A percentile compares a stretch with the other conserved stretches of the same genome.
phyloP scores from a whole-genome alignment of 2,329 filamentous ascomycete genomes.

The Epichloe scottii region DNA sequence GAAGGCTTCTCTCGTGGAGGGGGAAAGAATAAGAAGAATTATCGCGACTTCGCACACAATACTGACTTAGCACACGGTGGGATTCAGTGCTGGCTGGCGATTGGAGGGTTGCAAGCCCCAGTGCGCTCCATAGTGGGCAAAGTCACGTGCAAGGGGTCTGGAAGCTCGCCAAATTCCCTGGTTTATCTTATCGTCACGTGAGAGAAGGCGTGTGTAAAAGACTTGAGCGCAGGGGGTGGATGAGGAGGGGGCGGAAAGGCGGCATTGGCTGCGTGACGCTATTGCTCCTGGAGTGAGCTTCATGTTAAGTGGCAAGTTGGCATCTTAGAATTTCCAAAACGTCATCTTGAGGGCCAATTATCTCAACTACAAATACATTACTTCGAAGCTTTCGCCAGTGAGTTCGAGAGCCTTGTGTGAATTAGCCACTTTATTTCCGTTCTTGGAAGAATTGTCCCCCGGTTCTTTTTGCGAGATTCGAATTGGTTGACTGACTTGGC shows the following conservation, averaged over 20 bases:
- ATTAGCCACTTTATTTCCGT: background rate
- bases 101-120: slow-evolving; percentile 27
- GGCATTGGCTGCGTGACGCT: background rate
- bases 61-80: slow-evolving; percentile 3
- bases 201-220: background rate
- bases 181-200: slow-evolving; percentile 13
- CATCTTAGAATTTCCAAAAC: background rate
- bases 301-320: background rate
- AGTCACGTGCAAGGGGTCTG: slow-evolving; percentile 3
- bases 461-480: background rate
- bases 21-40: slow-evolving; percentile 11
- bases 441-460: too few relatives aligned
- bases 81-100: slow-evolving; percentile 17
- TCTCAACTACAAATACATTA: background rate
- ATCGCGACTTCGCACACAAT: slow-evolving; percentile 5
- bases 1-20: slow-evolving; percentile 10
- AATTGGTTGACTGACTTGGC: background rate
- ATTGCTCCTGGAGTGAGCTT: background rate
- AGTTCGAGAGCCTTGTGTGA: background rate
- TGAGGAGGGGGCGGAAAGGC: slow-evolving; percentile 1
- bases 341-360: background rate
- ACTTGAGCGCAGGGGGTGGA: background rate
- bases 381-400: background rate
- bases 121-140: slow-evolving; percentile 2
- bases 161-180: background rate